These are phyloP conservation scores for Fraxinus xanthoxyloides DNA, from an alignment of 305 asterid genomes.

Conservation along the genomic window DNA sequence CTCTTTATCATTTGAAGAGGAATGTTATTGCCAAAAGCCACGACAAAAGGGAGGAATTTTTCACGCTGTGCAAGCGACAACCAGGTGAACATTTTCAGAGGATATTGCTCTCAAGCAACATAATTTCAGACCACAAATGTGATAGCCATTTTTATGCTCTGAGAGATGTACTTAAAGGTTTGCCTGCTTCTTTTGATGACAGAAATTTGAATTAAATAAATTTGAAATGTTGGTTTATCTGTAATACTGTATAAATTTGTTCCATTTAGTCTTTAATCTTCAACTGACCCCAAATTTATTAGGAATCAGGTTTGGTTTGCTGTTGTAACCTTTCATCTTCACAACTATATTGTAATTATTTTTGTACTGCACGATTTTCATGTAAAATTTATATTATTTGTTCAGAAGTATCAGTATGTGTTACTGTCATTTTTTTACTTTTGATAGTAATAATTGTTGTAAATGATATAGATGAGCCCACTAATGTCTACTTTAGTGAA, in stretches of 20 bases:
- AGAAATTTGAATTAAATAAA: conserved; percentile 24
- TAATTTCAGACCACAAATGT: conserved; percentile 75
- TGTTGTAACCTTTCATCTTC: neutral
- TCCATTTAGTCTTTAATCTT: neutral
- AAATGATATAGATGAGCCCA: neutral
- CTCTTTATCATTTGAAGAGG: conserved; percentile 64
- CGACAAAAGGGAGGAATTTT: conserved; percentile 38
- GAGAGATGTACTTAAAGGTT: conserved; percentile 85
- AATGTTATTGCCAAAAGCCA: conserved; percentile 35
- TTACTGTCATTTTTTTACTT: neutral
- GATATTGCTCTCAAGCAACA: conserved; percentile 67
- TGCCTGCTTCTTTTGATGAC: conserved; percentile 46
- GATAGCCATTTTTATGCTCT: conserved; percentile 83
- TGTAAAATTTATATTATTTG: neutral
- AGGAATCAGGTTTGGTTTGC: neutral
- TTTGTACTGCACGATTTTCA: neutral
- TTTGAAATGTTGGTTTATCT: neutral
- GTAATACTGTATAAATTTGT: neutral
- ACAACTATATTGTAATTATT: neutral
- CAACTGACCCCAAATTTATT: neutral
- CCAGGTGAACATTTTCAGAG: conserved; percentile 77
- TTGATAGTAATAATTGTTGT: neutral
- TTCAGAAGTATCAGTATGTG: neutral
- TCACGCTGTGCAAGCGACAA: conserved; percentile 65
- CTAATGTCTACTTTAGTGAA: neutral